Evolutionary conservation across 73 alveolate genomes (phyloP).

Genomic region (Paramecium sonneborni): DNA sequence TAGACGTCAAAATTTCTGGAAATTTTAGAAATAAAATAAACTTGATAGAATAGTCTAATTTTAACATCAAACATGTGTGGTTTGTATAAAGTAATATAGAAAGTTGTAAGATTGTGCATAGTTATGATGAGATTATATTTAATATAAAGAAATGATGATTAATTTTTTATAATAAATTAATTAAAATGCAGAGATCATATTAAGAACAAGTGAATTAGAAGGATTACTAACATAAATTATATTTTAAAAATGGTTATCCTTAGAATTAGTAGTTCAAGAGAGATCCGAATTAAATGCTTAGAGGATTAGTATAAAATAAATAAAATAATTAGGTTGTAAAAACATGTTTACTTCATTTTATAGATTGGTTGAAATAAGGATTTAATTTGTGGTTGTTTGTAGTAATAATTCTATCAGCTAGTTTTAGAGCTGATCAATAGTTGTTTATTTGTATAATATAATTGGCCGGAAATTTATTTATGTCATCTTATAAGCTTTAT

Average conservation of each 20-base stretch:
- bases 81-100: not conserved
- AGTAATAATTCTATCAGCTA: not conserved
- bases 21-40: not conserved
- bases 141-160: not conserved
- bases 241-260: conserved; percentile 52
- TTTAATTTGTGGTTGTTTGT: not conserved
- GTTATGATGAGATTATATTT: not conserved
- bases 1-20: not conserved
- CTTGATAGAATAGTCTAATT: not conserved
- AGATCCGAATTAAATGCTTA: not conserved
- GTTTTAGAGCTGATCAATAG: not conserved
- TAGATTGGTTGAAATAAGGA: not conserved
- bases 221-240: conserved; percentile 13
- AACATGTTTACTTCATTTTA: not conserved
- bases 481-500: not conserved
- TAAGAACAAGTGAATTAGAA: conserved; percentile 9
- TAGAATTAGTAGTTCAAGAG: not conserved
- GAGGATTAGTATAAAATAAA: not conserved
- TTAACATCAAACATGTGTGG: not conserved
- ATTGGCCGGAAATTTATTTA: not conserved
- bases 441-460: not conserved
- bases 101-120: not conserved
- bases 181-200: not conserved
- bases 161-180: not conserved
- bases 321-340: not conserved